Evolutionary conservation across 164 flowering plant species (phyloP).

Genomic region (Berberis thunbergii): DNA sequence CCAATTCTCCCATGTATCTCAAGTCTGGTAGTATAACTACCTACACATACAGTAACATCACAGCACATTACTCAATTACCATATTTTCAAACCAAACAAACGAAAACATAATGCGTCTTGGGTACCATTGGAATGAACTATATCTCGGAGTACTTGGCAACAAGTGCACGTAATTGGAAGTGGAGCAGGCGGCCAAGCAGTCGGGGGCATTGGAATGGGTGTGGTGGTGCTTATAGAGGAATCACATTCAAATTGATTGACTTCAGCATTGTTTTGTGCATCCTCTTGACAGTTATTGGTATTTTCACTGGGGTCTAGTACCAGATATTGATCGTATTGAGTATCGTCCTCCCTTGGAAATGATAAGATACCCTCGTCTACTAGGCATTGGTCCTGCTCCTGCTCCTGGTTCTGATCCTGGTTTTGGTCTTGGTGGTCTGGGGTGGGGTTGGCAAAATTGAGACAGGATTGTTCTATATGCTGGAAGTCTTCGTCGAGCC

Average conservation of each 20-base stretch:
- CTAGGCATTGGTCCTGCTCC: too few species aligned
- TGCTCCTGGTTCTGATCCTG: too few species aligned
- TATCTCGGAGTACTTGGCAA: slow-evolving; percentile 39
- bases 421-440: too few species aligned
- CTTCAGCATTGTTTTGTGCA: too few species aligned
- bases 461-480: too few species aligned
- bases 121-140: slow-evolving; percentile 37
- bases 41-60: slow-evolving; percentile 8
- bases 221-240: neutral
- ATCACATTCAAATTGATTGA: neutral
- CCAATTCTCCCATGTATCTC: slow-evolving; percentile 55
- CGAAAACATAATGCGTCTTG: neutral
- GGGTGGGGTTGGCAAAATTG: too few species aligned
- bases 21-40: slow-evolving; percentile 26
- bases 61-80: neutral
- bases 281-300: too few species aligned
- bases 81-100: neutral
- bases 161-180: slow-evolving; percentile 21
- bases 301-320: too few species aligned
- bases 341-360: too few species aligned
- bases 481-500: too few species aligned
- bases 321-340: too few species aligned
- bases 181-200: slow-evolving; percentile 3
- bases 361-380: too few species aligned
- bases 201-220: neutral